phyloP scores from a whole-genome alignment of 768 basidiomycete species.

The Podaxis sp. region DNA sequence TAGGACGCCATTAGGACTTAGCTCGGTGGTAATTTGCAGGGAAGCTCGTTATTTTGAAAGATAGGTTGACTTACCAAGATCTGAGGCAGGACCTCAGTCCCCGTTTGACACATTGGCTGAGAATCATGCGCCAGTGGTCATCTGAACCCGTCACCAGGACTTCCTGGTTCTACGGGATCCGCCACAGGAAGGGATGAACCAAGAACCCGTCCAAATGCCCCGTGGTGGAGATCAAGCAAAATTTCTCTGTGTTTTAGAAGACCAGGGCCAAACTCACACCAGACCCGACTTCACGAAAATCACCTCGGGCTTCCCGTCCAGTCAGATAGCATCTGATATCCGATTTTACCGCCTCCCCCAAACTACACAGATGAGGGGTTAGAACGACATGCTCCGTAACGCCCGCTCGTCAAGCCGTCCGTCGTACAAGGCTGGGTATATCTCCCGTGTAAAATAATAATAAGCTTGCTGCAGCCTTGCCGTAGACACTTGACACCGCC shows the following conservation, averaged over 20 bases:
- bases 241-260: neutral
- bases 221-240: neutral
- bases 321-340: neutral
- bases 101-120: neutral
- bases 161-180: slow-evolving; percentile 1
- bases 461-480: neutral
- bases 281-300: slow-evolving; percentile 1
- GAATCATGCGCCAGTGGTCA: slow-evolving; percentile 1
- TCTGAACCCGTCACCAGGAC: slow-evolving; percentile 7
- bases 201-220: neutral
- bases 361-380: neutral
- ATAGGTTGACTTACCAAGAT: neutral
- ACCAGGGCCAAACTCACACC: neutral
- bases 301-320: slow-evolving; percentile 6
- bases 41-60: slow-evolving; percentile 5
- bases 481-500: neutral
- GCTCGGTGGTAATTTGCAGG: neutral
- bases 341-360: neutral
- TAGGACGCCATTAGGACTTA: neutral
- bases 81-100: slow-evolving; percentile 6
- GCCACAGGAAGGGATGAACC: neutral
- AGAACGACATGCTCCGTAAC: neutral
- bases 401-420: neutral
- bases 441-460: neutral
- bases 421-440: neutral